Conservation (phyloP, 495 filamentous ascomycete species). For the Lepraria neglecta region DNA sequence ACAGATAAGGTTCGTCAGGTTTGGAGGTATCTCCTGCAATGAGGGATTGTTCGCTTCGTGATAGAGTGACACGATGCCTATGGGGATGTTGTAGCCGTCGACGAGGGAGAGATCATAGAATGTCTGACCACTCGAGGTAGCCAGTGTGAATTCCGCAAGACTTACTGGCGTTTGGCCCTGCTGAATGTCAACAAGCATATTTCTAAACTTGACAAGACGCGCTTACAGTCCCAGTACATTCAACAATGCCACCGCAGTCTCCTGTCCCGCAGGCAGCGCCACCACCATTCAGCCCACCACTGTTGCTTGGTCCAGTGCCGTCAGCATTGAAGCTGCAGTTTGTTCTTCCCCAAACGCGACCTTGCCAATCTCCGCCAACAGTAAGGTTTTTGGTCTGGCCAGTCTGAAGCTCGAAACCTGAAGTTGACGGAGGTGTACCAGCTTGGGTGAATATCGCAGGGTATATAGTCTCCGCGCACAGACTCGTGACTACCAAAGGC, state of each 20-base stretch:
- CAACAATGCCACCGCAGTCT: conserved; percentile 61
- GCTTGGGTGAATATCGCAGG: conserved; percentile 64
- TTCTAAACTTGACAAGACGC: background rate
- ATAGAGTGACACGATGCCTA: conserved; percentile 59
- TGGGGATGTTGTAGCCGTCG: conserved; percentile 74
- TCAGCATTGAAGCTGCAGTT: conserved; percentile 67
- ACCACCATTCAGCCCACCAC: conserved; percentile 36
- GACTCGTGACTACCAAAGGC: conserved; percentile 55
- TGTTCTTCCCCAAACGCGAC: conserved; percentile 72
- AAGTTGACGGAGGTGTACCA: conserved; percentile 53
- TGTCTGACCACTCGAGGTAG: conserved; percentile 50
- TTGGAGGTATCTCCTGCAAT: conserved; percentile 55
- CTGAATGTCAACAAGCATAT: conserved; percentile 28
- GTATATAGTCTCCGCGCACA: conserved; percentile 60
- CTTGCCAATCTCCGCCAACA: conserved; percentile 66
- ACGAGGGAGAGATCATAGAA: conserved; percentile 83
- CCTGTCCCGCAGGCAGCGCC: conserved; percentile 62
- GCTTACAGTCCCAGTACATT: conserved; percentile 58
- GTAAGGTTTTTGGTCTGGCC: conserved; percentile 45
- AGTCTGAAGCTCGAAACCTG: conserved; percentile 57
- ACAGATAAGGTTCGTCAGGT: conserved; percentile 67
- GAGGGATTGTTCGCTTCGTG: conserved; percentile 44
- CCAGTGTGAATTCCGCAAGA: conserved; percentile 69
- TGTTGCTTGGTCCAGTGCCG: conserved; percentile 45
- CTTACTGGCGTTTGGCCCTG: conserved; percentile 62